phyloP scores from a whole-genome alignment of 2,329 filamentous ascomycete species.

The Trichophyton equinum region DNA sequence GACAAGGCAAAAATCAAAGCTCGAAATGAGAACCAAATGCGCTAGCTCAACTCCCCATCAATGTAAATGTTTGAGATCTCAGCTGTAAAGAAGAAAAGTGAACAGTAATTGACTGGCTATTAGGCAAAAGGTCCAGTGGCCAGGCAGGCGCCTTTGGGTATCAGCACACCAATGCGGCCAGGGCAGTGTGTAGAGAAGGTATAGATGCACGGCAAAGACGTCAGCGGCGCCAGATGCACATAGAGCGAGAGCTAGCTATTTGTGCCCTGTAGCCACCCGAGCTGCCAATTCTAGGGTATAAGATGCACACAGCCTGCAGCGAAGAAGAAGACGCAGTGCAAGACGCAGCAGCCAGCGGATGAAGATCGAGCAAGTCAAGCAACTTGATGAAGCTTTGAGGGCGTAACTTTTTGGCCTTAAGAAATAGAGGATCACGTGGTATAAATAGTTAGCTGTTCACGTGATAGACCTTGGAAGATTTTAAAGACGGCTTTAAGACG shows the following conservation, averaged over 20 bases:
- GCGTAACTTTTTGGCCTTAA: not conserved
- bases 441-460: not conserved
- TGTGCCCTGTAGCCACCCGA: not conserved
- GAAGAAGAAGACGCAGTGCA: not conserved
- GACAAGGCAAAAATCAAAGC: not conserved
- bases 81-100: not conserved
- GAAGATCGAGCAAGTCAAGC: not conserved
- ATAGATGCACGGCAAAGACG: not conserved
- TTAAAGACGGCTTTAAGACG: not conserved
- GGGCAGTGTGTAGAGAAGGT: not conserved
- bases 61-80: not conserved
- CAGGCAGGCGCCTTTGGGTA: not conserved
- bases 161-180: not conserved
- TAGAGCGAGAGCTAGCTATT: not conserved
- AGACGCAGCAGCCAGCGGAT: not conserved
- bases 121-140: not conserved
- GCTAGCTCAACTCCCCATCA: not conserved
- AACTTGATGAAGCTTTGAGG: not conserved
- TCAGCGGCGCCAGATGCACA: not conserved
- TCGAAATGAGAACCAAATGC: not conserved
- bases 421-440: not conserved
- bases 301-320: not conserved
- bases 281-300: not conserved
- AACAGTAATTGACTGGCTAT: not conserved
- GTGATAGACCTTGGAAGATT: not conserved